Evolutionary conservation across 176 grass and related monocot genomes (phyloP).

Genomic region (Oryza punctata): DNA sequence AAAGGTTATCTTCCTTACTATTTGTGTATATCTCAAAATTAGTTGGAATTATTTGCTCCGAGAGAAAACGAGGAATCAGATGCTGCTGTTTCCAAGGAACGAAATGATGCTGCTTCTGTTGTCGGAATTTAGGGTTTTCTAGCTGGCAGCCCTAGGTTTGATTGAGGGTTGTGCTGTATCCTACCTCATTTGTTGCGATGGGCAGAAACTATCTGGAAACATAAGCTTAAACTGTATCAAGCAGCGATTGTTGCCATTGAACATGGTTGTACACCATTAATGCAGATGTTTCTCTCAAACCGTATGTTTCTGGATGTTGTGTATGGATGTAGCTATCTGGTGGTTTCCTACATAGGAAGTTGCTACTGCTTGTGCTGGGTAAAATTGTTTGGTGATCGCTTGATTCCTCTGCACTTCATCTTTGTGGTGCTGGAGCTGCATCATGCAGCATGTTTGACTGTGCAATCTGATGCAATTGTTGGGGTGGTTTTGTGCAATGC

Average conservation of each 20-base stretch:
- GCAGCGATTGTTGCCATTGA: constrained; percentile 27
- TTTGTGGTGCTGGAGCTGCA: background rate
- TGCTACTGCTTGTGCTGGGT: background rate
- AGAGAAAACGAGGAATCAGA: constrained; percentile 9
- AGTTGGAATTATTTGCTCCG: constrained; percentile 39
- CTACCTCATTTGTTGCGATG: constrained; percentile 20
- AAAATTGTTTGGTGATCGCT: background rate
- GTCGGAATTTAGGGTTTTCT: background rate
- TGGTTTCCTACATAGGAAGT: background rate
- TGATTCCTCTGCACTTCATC: background rate
- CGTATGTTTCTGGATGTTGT: background rate
- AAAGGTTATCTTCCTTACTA: background rate
- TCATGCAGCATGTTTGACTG: background rate
- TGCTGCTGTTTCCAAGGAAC: background rate
- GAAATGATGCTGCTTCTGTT: constrained; percentile 12
- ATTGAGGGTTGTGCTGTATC: constrained; percentile 29
- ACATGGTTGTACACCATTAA: constrained; percentile 16
- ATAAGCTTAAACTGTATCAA: constrained; percentile 15
- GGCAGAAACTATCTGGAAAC: constrained; percentile 11
- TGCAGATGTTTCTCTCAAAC: background rate
- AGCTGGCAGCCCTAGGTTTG: constrained; percentile 21
- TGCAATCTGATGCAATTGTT: background rate
- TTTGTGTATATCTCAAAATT: constrained; percentile 45
- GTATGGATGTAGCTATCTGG: background rate
- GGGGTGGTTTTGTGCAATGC: no score